Conservation (phyloP, 2,329 filamentous ascomycete genomes). For the Diplodia sapinea region DNA sequence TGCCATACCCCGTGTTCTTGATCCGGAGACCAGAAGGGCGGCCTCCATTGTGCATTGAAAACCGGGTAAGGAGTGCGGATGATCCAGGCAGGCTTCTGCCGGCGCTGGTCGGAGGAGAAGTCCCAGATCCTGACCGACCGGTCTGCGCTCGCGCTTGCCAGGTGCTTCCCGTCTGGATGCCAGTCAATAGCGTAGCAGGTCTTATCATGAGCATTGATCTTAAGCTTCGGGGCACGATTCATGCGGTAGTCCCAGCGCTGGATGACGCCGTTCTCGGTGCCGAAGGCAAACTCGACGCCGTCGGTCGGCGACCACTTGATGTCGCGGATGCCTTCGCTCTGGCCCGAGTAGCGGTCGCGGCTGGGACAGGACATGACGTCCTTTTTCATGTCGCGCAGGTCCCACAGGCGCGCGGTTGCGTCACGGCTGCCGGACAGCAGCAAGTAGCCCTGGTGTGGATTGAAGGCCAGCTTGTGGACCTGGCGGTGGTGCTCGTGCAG, state of each 20-base stretch:
- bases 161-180: constrained; percentile 70
- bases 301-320: constrained; percentile 70
- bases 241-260: constrained; percentile 69
- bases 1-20: constrained; percentile 61
- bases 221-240: constrained; percentile 61
- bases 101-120: constrained; percentile 61
- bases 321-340: constrained; percentile 67
- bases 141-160: constrained; percentile 67
- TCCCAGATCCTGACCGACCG: constrained; percentile 69
- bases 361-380: constrained; percentile 60
- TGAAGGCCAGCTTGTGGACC: constrained; percentile 70
- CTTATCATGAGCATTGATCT: constrained; percentile 66
- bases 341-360: constrained; percentile 60
- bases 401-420: constrained; percentile 68
- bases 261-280: constrained; percentile 67
- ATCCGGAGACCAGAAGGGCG: constrained; percentile 62
- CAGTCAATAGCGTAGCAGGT: constrained; percentile 68
- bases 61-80: constrained; percentile 67
- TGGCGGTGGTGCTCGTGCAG: constrained; percentile 70
- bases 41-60: constrained; percentile 67
- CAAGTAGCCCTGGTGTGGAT: constrained; percentile 64
- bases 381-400: constrained; percentile 62
- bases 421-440: constrained; percentile 70
- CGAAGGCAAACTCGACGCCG: constrained; percentile 66
- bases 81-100: constrained; percentile 64